phyloP scores from a whole-genome alignment of 305 asterid genomes.

The Fraxinus albicans region DNA sequence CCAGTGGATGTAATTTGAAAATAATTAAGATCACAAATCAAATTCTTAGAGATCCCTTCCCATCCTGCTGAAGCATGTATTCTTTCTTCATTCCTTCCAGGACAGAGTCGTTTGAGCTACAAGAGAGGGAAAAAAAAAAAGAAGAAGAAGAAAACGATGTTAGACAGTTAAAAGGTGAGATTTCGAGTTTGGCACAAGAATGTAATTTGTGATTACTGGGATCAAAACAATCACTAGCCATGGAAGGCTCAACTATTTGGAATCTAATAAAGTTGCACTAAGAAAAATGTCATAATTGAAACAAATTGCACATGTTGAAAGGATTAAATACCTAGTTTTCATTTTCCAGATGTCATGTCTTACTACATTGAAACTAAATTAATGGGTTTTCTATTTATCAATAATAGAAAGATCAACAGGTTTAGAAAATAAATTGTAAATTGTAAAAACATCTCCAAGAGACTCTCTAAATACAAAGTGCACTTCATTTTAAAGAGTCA shows the following conservation, averaged over 20 bases:
- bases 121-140: neutral
- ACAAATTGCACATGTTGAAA: neutral
- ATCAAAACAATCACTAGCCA: neutral
- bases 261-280: neutral
- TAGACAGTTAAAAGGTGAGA: neutral
- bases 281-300: neutral
- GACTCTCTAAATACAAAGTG: too few relatives aligned
- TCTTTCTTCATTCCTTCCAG: constrained; percentile 90
- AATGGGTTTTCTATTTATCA: neutral
- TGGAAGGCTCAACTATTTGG: neutral
- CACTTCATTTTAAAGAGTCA: too few relatives aligned
- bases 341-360: constrained; percentile 2
- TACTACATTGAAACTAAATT: neutral
- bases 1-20: neutral
- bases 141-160: neutral
- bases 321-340: neutral
- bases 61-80: constrained; percentile 40
- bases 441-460: neutral
- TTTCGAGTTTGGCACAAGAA: neutral
- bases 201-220: neutral
- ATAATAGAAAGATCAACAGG: neutral
- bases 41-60: constrained; percentile 40
- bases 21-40: constrained; percentile 25
- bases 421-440: neutral
- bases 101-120: constrained; percentile 71